Conservation (phyloP, 306 rosid genomes). For the Cicer cuneatum region DNA sequence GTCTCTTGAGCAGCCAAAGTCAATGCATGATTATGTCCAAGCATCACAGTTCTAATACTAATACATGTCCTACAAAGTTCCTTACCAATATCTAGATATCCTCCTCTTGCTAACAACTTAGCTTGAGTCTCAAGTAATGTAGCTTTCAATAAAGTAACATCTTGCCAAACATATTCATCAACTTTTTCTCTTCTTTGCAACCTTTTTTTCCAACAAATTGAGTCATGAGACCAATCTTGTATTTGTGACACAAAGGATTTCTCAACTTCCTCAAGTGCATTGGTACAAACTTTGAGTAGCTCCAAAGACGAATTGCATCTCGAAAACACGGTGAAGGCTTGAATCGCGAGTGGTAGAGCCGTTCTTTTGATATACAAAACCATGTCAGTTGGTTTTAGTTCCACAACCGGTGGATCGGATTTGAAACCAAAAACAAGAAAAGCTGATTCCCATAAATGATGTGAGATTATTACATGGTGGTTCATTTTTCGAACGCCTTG, state of each 20-base stretch:
- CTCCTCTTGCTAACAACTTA: constrained; percentile 76
- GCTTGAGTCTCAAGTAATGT: constrained; percentile 86
- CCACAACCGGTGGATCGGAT: constrained; percentile 76
- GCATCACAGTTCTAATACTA: constrained; percentile 89
- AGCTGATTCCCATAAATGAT: constrained; percentile 88
- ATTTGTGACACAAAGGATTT: constrained; percentile 86
- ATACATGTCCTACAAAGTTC: constrained; percentile 86
- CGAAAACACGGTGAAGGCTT: constrained; percentile 77
- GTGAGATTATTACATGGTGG: constrained; percentile 52
- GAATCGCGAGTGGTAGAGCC: constrained; percentile 85
- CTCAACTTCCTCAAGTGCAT: constrained; percentile 87
- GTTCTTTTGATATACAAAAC: constrained; percentile 71
- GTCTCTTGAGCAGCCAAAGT: constrained; percentile 93
- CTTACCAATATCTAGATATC: constrained; percentile 74
- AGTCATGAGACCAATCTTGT: constrained; percentile 79
- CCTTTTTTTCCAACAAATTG: constrained; percentile 85
- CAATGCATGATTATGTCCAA: constrained; percentile 79
- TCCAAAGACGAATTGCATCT: constrained; percentile 83
- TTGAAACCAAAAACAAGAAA: constrained; percentile 91
- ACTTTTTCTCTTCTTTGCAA: constrained; percentile 64
- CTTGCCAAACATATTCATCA: constrained; percentile 93
- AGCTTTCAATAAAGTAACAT: constrained; percentile 83
- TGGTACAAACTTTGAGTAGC: constrained; percentile 82
- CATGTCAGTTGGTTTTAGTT: constrained; percentile 70
- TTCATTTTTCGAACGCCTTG: constrained; percentile 70